Conservation (phyloP, 306 rosid genomes). For the Fagus sylvatica region DNA sequence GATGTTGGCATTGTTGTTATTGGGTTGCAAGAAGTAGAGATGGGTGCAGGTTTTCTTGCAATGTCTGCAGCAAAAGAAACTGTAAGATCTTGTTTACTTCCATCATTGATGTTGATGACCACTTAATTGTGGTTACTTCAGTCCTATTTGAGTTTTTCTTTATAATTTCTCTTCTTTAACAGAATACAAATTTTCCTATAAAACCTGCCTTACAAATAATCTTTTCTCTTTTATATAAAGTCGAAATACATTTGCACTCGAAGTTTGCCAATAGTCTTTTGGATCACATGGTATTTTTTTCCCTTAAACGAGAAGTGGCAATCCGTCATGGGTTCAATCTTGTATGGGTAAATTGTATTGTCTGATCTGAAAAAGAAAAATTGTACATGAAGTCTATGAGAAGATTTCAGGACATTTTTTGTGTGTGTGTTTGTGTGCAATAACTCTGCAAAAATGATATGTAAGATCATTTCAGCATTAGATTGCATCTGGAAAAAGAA, state of each 20-base stretch:
- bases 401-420: too few species aligned
- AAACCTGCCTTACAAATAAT: neutral
- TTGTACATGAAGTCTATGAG: too few species aligned
- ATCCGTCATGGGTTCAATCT: constrained; percentile 1
- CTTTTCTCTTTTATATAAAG: neutral
- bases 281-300: too few species aligned
- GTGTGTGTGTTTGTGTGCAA: too few species aligned
- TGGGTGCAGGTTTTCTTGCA: constrained; percentile 99
- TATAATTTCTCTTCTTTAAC: too few species aligned
- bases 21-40: constrained; percentile 98
- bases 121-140: constrained; percentile 4
- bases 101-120: constrained; percentile 19
- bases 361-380: too few species aligned
- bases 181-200: neutral
- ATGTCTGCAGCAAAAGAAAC: constrained; percentile 99
- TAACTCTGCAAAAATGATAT: too few species aligned
- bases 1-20: constrained; percentile 96
- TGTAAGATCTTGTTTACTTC: constrained; percentile 44
- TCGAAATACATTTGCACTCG: neutral
- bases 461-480: too few species aligned
- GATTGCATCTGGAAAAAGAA: too few species aligned
- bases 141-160: neutral
- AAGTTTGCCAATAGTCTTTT: neutral
- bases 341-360: constrained; percentile 11
- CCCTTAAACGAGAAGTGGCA: too few species aligned